Conservation (phyloP, 495 filamentous ascomycete species). For the Pseudevernia furfuracea region DNA sequence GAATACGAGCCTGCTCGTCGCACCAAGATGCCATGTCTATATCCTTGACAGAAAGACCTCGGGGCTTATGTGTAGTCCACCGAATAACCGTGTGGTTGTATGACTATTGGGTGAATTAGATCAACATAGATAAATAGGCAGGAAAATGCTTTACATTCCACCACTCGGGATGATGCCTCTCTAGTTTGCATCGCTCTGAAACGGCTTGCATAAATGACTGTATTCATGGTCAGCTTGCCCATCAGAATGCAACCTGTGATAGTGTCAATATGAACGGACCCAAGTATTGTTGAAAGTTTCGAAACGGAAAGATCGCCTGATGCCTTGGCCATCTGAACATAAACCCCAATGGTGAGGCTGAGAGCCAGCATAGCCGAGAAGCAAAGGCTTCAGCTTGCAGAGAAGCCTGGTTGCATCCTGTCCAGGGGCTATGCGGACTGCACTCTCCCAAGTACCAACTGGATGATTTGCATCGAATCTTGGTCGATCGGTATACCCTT, state of each 20-base stretch:
- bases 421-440: neutral
- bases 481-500: neutral
- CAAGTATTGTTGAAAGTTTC: conserved; percentile 56
- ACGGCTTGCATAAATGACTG: conserved; percentile 57
- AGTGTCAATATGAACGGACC: conserved; percentile 32
- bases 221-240: conserved; percentile 1
- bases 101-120: conserved; percentile 35
- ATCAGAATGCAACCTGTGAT: neutral
- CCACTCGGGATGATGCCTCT: conserved; percentile 59
- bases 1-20: conserved; percentile 44
- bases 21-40: conserved; percentile 49
- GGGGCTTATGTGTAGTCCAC: conserved; percentile 35
- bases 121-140: neutral
- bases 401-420: conserved; percentile 30
- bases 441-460: neutral
- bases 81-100: conserved; percentile 53
- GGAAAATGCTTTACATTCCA: conserved; percentile 41
- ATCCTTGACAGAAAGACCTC: conserved; percentile 50
- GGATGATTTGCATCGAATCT: neutral
- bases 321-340: conserved; percentile 38
- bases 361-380: conserved; percentile 25
- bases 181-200: conserved; percentile 46
- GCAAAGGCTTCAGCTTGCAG: conserved; percentile 8
- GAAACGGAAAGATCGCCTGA: conserved; percentile 54
- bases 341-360: conserved; percentile 4